Evolutionary conservation across 768 basidiomycete genomes (phyloP).

Genomic region (Russula sp.): DNA sequence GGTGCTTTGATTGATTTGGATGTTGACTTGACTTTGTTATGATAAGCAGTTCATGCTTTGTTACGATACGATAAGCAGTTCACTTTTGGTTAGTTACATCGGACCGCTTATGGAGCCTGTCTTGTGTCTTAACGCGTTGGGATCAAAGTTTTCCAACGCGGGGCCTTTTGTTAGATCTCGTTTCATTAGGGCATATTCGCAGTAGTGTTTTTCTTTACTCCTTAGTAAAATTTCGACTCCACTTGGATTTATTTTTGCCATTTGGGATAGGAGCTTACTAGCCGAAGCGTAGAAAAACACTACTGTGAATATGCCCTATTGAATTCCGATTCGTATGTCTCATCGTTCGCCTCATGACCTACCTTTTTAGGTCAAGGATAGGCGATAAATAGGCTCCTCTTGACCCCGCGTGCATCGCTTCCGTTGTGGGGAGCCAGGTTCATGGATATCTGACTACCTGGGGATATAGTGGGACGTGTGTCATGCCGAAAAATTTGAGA

Average conservation of each 20-base stretch:
- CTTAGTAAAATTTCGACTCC: too few relatives aligned
- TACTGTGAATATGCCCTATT: too few relatives aligned
- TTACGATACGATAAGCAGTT: too few relatives aligned
- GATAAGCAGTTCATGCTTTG: not conserved
- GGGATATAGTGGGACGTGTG: not conserved
- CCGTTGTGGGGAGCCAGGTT: not conserved
- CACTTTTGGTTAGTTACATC: too few relatives aligned
- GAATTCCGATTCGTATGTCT: not conserved
- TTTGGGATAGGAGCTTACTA: too few relatives aligned
- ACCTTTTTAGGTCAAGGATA: conserved; percentile 2
- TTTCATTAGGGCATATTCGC: too few relatives aligned
- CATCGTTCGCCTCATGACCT: conserved; percentile 10
- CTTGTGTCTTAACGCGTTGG: too few relatives aligned
- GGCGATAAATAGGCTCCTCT: not conserved
- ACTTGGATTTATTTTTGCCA: too few relatives aligned
- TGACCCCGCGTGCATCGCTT: not conserved
- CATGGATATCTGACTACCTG: not conserved
- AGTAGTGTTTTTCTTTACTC: too few relatives aligned
- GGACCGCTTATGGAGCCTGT: not conserved
- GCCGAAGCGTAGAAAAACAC: too few relatives aligned
- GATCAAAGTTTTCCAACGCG: not conserved
- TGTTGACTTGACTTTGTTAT: conserved; percentile 4
- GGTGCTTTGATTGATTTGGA: conserved; percentile 13
- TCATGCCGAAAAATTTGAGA: not conserved
- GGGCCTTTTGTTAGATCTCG: not conserved